Percentiles rank a stretch among this genome's conserved stretches.
phyloP scores from a whole-genome alignment of 2,329 filamentous ascomycete species.

The Phoma herbarum region DNA sequence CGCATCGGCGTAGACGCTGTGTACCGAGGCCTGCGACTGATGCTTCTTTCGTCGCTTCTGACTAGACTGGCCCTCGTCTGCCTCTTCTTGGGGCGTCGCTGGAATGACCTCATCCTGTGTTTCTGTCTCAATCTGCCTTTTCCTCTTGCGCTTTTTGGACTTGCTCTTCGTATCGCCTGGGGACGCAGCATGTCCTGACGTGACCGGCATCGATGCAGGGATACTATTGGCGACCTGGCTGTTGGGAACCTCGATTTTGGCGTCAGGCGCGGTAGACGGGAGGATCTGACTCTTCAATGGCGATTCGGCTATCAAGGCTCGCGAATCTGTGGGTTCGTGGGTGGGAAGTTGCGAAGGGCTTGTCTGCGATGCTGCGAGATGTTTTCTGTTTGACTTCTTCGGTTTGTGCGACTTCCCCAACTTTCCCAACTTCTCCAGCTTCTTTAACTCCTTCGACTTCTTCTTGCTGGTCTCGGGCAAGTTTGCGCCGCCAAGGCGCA shows the following conservation, averaged over 20 bases:
- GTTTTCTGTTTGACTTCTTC: neutral
- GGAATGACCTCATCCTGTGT: neutral
- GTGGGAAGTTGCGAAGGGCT: neutral
- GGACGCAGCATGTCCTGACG: constrained; percentile 7
- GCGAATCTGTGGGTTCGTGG: neutral
- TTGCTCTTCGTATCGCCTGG: constrained; percentile 5
- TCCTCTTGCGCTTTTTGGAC: constrained; percentile 6
- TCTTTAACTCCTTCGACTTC: constrained; percentile 4
- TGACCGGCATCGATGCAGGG: constrained; percentile 15
- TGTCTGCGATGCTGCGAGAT: constrained; percentile 1
- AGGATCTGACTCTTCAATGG: constrained; percentile 4
- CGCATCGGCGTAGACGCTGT: neutral
- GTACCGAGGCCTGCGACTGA: neutral
- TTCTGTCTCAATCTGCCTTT: neutral
- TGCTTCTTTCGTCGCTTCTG: constrained; percentile 3
- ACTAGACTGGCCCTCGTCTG: neutral
- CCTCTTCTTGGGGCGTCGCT: constrained; percentile 1
- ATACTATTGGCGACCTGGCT: constrained; percentile 15
- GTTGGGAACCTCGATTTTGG: constrained; percentile 26
- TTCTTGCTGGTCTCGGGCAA: neutral
- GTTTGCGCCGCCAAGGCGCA: constrained; percentile 3
- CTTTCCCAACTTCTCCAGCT: neutral
- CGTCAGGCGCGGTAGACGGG: neutral
- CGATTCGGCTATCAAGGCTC: constrained; percentile 2
- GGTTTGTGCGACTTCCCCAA: neutral